Evolutionary conservation across 177 flowering plant genomes (phyloP), one percentile per base, ranked within the genome.

Genomic region (Telopea speciosissima): DNA sequence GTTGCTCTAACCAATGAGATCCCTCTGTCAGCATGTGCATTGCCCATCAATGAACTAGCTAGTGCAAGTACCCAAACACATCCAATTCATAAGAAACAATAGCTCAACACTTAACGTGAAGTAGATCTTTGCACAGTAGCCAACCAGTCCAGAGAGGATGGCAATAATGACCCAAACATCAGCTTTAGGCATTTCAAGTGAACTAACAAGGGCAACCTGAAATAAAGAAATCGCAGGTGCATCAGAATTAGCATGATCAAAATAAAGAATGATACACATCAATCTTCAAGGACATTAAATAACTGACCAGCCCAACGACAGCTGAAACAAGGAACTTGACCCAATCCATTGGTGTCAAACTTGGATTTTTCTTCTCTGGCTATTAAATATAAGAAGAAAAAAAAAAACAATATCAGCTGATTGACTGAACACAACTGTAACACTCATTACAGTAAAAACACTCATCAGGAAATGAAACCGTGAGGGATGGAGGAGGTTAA

Each of bases 291-390:
- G 33, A 59, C 8, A 36, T 67, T 36, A 67, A 62, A 68, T 24
- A 69, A 79, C 89, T 86, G n/a, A 95, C 97, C 93, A 95, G 76
- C 31, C 97, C 97, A 79, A 95, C 80, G 45, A 84, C 79, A 45
- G 97, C 96, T 70, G 99, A 90, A 31, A 65, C 77, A 60, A 95
- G 82, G 80, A 92, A 91, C 70, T 84, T 85, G 77, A 91, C 96
- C 97, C 97, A 95, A 76, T 95, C 99, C 90, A 89, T 87, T 40
- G 97, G 97, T 62, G 96, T 95, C 79, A 95, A 83, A 68, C 95
- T 87, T n/a, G 98, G 99, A 78, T 91, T 93, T 84, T 87, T 91
- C 91, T 93, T 96, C 80, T 91, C 99, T 45, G 99, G 99, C 99
- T 95, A 77, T 79, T 70, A 62, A 69, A 36, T 36, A 6, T 36